Base-by-base conservation (phyloP, 495 filamentous ascomycete species). In the Annulohypoxylon maeteangense region DNA sequence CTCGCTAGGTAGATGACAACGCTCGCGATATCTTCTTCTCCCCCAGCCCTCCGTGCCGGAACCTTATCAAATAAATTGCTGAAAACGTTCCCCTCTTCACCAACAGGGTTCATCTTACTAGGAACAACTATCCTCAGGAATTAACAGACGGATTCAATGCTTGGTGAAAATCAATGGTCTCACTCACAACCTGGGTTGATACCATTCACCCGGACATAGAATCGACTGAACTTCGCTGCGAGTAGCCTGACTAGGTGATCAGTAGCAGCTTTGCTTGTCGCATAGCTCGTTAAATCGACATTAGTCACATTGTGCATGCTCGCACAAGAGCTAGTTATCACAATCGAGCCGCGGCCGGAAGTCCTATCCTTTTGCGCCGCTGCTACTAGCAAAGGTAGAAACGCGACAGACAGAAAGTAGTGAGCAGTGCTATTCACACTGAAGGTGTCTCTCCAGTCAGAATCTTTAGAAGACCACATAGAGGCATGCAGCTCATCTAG, bases 241-340 rank as follows among this genome's bases (percentile, higher is more conserved):
- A 84, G 57, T 53, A 84, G 65, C 40, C 59, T 75, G 8, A 84
- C 82, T 16, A 84, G 48, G 67, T 84, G 81, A 67, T 84, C 82
- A 7, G 81, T 83, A 0, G 79, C 82, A 6, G 82, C 82, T 62
- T 84, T 84, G 38, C 80, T 83, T 0, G 77, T 76, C 2, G 81
- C 81, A 65, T 84, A 84, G 56, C 77, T 80, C 11, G 79, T 84
- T 44, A 84, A 70, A 59, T 84, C 82, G 7, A 84, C 77, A 71
- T 84, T 84, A 2, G 82, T 83, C 1, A 70, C 81, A 65, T 84
- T 84, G 20, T 84, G 82, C 76, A 84, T 79, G 69, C 81, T 83
- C 20, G 82, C 82, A 62, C 81, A 83, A 1, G 78, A 81, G 51
- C 81, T 82, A 0, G 81, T 83, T 0, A 84, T 65, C 1, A 83